Percentiles rank a stretch among this genome's conserved stretches.
Evolutionary conservation across 148 eudicot species (phyloP).

Genomic region (Chenopodium quinoa): DNA sequence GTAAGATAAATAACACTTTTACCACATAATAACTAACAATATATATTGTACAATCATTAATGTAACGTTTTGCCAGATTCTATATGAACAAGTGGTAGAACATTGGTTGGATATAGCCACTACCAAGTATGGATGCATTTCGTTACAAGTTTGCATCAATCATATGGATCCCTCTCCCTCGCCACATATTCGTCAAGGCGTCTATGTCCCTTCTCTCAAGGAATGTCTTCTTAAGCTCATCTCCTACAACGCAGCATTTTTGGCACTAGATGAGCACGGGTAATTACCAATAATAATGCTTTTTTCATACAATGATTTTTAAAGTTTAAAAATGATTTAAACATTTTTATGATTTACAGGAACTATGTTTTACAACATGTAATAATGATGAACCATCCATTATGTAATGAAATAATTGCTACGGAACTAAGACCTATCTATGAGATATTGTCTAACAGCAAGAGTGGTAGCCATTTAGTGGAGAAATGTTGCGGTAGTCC

Average conservation of each 20-base stretch:
- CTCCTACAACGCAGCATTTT: not conserved
- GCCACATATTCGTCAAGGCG: no score
- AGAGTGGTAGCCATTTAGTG: slow-evolving; percentile 20
- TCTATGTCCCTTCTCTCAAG: not conserved
- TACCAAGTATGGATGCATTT: slow-evolving; percentile 17
- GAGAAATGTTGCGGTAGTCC: slow-evolving; percentile 15
- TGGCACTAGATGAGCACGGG: slow-evolving; percentile 20
- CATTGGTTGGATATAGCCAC: slow-evolving; percentile 3
- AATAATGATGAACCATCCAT: not conserved
- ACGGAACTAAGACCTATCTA: not conserved
- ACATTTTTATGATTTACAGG: slow-evolving; percentile 2
- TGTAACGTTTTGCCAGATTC: slow-evolving; percentile 6
- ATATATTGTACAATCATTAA: no score
- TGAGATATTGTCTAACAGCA: not conserved
- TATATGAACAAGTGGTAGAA: not conserved
- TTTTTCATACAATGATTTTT: no score
- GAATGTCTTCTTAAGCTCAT: not conserved
- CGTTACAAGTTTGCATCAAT: slow-evolving; percentile 16
- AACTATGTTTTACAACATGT: slow-evolving; percentile 25
- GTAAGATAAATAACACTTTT: not conserved
- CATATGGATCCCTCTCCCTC: not conserved
- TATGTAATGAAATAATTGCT: not conserved
- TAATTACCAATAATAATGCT: not conserved
- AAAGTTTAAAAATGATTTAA: no score
- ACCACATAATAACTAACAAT: no score